These are phyloP conservation scores for Xylaria cubensis DNA, from an alignment of 495 filamentous ascomycete genomes.

Conservation along the genomic window DNA sequence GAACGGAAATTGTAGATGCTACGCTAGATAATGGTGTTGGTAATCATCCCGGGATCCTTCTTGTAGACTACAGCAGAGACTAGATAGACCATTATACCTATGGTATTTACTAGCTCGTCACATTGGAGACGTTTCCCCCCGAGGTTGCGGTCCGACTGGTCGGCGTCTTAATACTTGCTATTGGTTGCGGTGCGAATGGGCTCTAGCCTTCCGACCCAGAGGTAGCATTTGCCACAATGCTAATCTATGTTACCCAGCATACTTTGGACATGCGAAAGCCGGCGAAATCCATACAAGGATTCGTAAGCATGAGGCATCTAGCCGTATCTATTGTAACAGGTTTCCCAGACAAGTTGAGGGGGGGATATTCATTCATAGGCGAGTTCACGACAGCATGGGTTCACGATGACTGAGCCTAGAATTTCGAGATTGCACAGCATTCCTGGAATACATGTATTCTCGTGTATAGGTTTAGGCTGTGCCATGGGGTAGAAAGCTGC, in stretches of 20 bases:
- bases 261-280: no score
- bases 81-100: neutral
- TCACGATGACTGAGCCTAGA: neutral
- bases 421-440: neutral
- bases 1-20: neutral
- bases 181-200: slow-evolving; percentile 2
- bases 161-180: neutral
- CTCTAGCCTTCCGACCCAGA: neutral
- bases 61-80: neutral
- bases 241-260: neutral
- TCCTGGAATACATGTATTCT: neutral
- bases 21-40: neutral
- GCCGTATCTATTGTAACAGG: neutral
- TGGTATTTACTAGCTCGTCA: neutral
- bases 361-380: neutral
- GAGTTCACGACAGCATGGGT: neutral
- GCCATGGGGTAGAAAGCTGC: neutral
- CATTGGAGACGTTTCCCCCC: neutral
- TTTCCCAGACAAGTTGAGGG: neutral
- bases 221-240: neutral
- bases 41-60: neutral
- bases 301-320: neutral
- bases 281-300: neutral
- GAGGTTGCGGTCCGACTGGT: neutral
- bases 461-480: neutral